phyloP scores from a whole-genome alignment of 2,329 filamentous ascomycete genomes.

The Coniochaeta hoffmannii region DNA sequence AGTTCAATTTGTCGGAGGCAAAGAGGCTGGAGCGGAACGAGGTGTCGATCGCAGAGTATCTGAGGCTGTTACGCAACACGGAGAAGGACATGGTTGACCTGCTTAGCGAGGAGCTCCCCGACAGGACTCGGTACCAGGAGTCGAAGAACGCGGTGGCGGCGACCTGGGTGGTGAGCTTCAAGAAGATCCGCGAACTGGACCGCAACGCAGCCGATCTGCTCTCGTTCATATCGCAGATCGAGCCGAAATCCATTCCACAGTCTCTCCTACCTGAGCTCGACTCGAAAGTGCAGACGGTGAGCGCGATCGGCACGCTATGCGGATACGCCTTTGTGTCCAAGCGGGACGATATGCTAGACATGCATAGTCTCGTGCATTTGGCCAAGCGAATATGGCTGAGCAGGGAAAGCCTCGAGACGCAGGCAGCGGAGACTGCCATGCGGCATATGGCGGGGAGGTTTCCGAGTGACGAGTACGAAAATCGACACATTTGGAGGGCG shows the following conservation, averaged over 20 bases:
- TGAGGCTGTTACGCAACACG: slow-evolving; percentile 20
- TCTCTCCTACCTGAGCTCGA: slow-evolving; percentile 20
- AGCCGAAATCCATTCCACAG: slow-evolving; percentile 28
- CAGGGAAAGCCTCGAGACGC: slow-evolving; percentile 4
- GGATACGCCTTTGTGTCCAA: slow-evolving; percentile 23
- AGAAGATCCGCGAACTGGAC: slow-evolving; percentile 22
- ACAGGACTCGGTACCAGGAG: slow-evolving; percentile 20
- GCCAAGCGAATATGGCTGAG: slow-evolving; percentile 22
- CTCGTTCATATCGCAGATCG: slow-evolving; percentile 28
- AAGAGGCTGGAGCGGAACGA: slow-evolving; percentile 20
- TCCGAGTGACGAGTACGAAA: not conserved
- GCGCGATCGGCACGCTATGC: slow-evolving; percentile 22
- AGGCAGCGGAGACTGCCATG: slow-evolving; percentile 1
- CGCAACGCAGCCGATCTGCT: slow-evolving; percentile 24
- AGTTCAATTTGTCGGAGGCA: slow-evolving; percentile 22
- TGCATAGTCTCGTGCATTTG: slow-evolving; percentile 28
- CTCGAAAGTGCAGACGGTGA: slow-evolving; percentile 11
- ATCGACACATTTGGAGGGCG: slow-evolving; percentile 7
- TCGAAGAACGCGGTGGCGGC: slow-evolving; percentile 26
- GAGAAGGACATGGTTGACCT: slow-evolving; percentile 23
- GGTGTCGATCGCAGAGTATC: slow-evolving; percentile 21
- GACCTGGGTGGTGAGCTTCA: slow-evolving; percentile 32
- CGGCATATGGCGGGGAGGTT: slow-evolving; percentile 4
- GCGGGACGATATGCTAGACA: slow-evolving; percentile 22
- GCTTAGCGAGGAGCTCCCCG: slow-evolving; percentile 24